Conservation (phyloP, 768 basidiomycete genomes). For the Rhizopogon vulgaris region DNA sequence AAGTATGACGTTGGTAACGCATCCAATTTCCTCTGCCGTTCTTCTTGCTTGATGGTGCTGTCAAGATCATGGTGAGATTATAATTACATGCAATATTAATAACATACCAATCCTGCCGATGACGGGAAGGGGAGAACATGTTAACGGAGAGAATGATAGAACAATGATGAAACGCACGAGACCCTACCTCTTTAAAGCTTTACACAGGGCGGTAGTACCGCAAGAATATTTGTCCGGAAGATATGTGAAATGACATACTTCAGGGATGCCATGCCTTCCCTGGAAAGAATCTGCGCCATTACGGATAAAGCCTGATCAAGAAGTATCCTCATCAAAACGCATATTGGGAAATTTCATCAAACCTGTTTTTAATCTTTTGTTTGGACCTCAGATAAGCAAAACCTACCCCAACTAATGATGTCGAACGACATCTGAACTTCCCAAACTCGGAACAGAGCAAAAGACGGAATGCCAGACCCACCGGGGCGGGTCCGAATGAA, state of each 20-base stretch:
- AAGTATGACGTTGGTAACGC: constrained; percentile 24
- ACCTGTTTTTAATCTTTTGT: background rate
- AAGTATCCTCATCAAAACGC: background rate
- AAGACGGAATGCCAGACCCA: background rate
- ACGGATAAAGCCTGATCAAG: background rate
- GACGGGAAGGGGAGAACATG: constrained; percentile 21
- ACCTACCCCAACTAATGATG: background rate
- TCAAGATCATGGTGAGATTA: background rate
- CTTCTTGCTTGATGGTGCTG: constrained; percentile 28
- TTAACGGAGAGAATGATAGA: background rate
- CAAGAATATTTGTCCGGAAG: background rate
- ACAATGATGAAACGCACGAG: background rate
- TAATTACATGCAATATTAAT: background rate
- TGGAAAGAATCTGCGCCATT: background rate
- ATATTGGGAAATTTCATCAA: background rate
- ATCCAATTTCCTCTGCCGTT: constrained; percentile 23
- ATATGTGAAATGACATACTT: background rate
- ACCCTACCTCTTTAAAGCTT: background rate
- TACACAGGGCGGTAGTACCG: too few species aligned
- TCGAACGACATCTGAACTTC: background rate
- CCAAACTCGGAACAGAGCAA: background rate
- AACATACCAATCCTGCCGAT: constrained; percentile 26
- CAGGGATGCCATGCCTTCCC: background rate
- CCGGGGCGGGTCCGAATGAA: background rate
- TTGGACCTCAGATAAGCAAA: background rate